Evolutionary conservation across 257 asterid species (phyloP), one percentile per base, ranked within the genome.

Genomic region (Petunia secreta): DNA sequence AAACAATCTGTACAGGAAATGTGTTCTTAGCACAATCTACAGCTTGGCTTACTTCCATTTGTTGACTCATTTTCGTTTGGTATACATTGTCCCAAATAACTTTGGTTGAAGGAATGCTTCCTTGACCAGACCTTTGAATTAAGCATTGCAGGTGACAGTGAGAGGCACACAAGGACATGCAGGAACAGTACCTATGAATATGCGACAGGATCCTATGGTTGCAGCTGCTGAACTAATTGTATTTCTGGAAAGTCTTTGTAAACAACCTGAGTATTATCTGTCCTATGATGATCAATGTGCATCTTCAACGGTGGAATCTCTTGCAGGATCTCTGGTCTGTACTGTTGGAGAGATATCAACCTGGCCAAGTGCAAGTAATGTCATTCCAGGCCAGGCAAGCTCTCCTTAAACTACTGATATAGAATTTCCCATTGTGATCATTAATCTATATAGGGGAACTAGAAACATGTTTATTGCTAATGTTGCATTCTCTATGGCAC

Each of bases 101-200:
- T 46, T 77, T 59, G 53, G 66, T 3, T 16, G 4, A 77, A 11
- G 39, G 4, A 59, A 2, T 15, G 58, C 68, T 77, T 14, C 59
- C 43, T 25, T 62, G 58, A 54, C 4, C 60, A 36, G 59, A 14
- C 52, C 48, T 63, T 46, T 48, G 63, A 44, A 39, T 79, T 58
- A 80, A 41, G 57, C 67, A 79, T 75, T 85, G 82, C 87, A 95
- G 98, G 98, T 93, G 84, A 91, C 91, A 0, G 97, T 94, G 81
- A 94, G 85, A 91, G 99, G 99, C 71, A 89, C 98, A 64, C 99
- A 96, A 88, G 99, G 99, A 80, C 98, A 96, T 77, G 99, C 98
- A 0, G 99, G 98, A 83, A 96, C 99, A 53, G 98, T 96, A 81
- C 98, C 99, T 15, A 96, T 96, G 99, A 75, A 67, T 71, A 94